Evolutionary conservation across 2,329 filamentous ascomycete species (phyloP).

Genomic region (Apiospora marii): DNA sequence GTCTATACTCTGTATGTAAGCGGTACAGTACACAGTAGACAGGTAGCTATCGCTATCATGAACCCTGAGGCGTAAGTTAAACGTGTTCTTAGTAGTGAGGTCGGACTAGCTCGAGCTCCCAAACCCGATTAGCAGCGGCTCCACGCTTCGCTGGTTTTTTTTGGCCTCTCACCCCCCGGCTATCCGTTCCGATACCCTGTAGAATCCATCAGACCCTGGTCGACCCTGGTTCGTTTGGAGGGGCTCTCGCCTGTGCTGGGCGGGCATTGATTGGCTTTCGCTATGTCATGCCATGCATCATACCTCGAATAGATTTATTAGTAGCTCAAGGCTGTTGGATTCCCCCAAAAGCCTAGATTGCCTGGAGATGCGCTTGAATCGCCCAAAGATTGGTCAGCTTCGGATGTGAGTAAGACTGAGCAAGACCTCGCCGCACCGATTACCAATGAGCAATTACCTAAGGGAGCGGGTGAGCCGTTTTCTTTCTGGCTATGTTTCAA

Average conservation of each 20-base stretch:
- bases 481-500: neutral
- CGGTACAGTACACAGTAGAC: neutral
- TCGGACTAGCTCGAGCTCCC: slow-evolving; percentile 1
- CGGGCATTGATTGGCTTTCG: neutral
- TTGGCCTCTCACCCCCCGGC: neutral
- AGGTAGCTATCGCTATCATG: neutral
- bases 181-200: slow-evolving; percentile 10
- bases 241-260: neutral
- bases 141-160: neutral
- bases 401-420: neutral
- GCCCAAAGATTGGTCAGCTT: neutral
- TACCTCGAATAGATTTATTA: neutral
- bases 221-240: neutral
- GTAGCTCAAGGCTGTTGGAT: neutral
- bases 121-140: slow-evolving; percentile 20
- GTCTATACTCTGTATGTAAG: neutral
- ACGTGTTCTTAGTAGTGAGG: slow-evolving; percentile 29
- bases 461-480: neutral
- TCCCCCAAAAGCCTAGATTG: neutral
- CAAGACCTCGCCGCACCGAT: neutral
- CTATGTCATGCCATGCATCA: slow-evolving; percentile 13
- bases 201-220: neutral
- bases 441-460: neutral
- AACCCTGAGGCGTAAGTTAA: slow-evolving; percentile 23
- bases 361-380: neutral